Evolutionary conservation across 495 filamentous ascomycete genomes (phyloP), one percentile per base, ranked within the genome.

Genomic region (Neurospora intermedia): DNA sequence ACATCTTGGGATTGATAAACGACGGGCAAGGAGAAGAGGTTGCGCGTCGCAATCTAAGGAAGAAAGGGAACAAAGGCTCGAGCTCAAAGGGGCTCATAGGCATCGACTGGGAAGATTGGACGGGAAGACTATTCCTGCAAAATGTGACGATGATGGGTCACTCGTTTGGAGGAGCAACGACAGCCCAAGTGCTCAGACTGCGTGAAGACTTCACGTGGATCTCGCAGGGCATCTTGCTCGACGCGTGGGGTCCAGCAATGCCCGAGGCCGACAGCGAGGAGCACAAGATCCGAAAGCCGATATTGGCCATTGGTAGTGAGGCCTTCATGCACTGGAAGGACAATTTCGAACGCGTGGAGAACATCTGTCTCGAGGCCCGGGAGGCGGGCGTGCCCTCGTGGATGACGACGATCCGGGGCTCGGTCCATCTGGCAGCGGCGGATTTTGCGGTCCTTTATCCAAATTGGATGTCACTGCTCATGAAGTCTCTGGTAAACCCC

Each of bases 121-220:
- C 74, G 72, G 71, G 76, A 69, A 74, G 80, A 13, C 77, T 88
- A 41, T 82, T 81, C 43, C 84, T 90, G 6, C 85, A 87, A 13
- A 82, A 82, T 16, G 83, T 91, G n/a, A 87, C 86, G 20, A 87
- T 83, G 80, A 86, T 87, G 72, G 91, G 90, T 6, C 91, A 92
- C 75, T 89, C 85, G 5, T 92, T 92, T 70, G 91, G 90, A 18
- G 89, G 87, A 16, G 85, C 89, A 9, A 90, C 89, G 38, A 85
- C 86, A 66, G 84, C 89, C 13, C 89, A 92, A 76, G 82, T 91
- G 39, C 78, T 89, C 40, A 81, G 88, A 59, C 77, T 85, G 66
- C 43, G 76, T 43, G 81, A 87, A 66, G 79, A 84, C 31, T 86
- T 88, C 72, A 71, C 76, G 41, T 88, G 84, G 77, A 79, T 90